Conservation (phyloP, 768 basidiomycete species). For the Suillus fuscotomentosus region DNA sequence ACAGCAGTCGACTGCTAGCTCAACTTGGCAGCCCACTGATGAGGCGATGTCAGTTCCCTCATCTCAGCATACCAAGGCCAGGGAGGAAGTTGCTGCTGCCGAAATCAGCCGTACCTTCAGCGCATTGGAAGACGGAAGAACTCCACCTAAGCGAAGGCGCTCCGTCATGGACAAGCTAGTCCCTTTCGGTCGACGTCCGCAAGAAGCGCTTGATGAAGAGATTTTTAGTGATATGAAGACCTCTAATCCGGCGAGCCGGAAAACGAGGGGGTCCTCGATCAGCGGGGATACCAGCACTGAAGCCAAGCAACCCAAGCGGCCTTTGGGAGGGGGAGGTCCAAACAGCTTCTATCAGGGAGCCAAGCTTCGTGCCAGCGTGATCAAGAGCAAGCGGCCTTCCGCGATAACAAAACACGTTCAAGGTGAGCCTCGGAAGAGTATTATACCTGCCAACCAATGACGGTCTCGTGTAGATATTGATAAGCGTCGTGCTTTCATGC, state of each 20-base stretch:
- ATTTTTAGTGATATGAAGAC: conserved; percentile 25
- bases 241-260: conserved; percentile 12
- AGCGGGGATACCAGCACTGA: not conserved
- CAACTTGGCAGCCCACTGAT: not conserved
- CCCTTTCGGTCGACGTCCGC: conserved; percentile 10
- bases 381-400: conserved; percentile 34
- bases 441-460: not conserved
- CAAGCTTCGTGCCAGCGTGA: conserved; percentile 25
- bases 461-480: conserved; percentile 36
- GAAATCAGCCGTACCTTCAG: conserved; percentile 5
- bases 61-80: not conserved
- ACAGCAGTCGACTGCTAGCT: not conserved
- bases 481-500: conserved; percentile 67
- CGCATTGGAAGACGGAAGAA: conserved; percentile 12
- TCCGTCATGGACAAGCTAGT: conserved; percentile 15
- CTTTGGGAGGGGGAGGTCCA: conserved; percentile 9
- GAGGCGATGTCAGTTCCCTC: not conserved
- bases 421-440: conserved; percentile 30
- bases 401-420: conserved; percentile 44
- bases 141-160: conserved; percentile 8
- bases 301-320: not conserved
- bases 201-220: conserved; percentile 19
- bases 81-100: not conserved
- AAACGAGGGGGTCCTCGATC: not conserved
- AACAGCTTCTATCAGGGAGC: conserved; percentile 30